Base-by-base conservation (phyloP, 106 monocot genomes). In the Platanthera zijinensis region DNA sequence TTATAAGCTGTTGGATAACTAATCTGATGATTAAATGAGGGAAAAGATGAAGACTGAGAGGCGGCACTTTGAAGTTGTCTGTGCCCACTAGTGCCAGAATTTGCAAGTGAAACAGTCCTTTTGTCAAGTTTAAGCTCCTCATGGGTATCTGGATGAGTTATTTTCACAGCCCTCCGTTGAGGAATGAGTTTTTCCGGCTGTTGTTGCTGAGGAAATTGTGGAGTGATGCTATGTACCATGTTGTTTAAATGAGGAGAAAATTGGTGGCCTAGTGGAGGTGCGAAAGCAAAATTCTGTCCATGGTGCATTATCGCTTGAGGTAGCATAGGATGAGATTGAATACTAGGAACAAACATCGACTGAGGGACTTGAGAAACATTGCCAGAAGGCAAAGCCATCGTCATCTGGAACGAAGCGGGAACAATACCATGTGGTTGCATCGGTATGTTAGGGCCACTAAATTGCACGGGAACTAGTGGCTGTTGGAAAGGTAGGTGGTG, bases 221-320 rank as follows among this genome's bases (percentile, higher is more conserved):
- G 51, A 8, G 52, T 57, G 48, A 93, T 82, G 7, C 83, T 76
- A 12, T 84, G 50, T 28, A 76, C 81, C 57, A 85, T 50, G 57
- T 50, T 77, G 3, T 81, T 83, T 49, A 92, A 67, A 25, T 90
- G 92, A 75, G 85, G 68, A 47, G 77, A n/a, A 9, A 88, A n/a
- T 52, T 90, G 93, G 77, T 86, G 91, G 69, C 82, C 67, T 30
- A 88, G 78, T 75, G 78, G 87, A 70, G 89, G 87, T 64, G 71
- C 81, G 79, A 84, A 94, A 10, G 83, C 84, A 51, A 96, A 52
- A 51, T 80, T 77, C 67, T 88, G 90, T 11, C 83, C 81, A 57
- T 90, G 95, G 79, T 95, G 92, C 68, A 92, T 84, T 57, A 90
- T 77, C n/a, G 86, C 81, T 69, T 90, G 93, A 52, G 84, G 79